phyloP scores from a whole-genome alignment of 768 basidiomycete genomes.

The Suillus tomentosus region DNA sequence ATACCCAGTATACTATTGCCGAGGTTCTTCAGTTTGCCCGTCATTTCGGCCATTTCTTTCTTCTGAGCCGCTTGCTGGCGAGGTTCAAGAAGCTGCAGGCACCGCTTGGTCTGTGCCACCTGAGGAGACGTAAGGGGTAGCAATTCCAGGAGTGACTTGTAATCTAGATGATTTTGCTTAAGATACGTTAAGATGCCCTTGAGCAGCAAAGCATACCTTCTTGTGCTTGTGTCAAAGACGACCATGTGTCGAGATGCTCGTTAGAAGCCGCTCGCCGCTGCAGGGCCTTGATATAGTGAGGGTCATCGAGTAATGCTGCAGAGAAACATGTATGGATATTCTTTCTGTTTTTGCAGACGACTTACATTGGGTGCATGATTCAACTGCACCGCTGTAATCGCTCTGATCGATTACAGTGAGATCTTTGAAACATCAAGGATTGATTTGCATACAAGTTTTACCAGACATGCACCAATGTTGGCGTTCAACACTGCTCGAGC shows the following conservation, averaged over 20 bases:
- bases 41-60: slow-evolving; percentile 87
- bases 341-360: not conserved
- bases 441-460: slow-evolving; percentile 63
- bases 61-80: slow-evolving; percentile 78
- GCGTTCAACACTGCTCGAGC: slow-evolving; percentile 74
- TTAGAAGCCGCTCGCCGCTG: slow-evolving; percentile 89
- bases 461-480: slow-evolving; percentile 87
- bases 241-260: slow-evolving; percentile 80
- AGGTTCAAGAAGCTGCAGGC: slow-evolving; percentile 60
- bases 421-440: slow-evolving; percentile 6
- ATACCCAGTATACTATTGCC: slow-evolving; percentile 88
- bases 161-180: slow-evolving; percentile 54
- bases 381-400: slow-evolving; percentile 77
- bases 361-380: slow-evolving; percentile 77
- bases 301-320: slow-evolving; percentile 83
- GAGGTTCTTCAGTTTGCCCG: slow-evolving; percentile 88
- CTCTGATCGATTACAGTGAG: slow-evolving; percentile 43
- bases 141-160: slow-evolving; percentile 66
- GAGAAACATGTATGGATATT: slow-evolving; percentile 5
- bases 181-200: not conserved
- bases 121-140: slow-evolving; percentile 59
- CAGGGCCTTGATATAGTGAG: slow-evolving; percentile 82
- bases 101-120: slow-evolving; percentile 45
- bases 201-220: slow-evolving; percentile 58
- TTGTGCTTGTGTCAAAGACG: slow-evolving; percentile 77